phyloP scores from a whole-genome alignment of 345 rosid species.

The Pugionium cornutum region DNA sequence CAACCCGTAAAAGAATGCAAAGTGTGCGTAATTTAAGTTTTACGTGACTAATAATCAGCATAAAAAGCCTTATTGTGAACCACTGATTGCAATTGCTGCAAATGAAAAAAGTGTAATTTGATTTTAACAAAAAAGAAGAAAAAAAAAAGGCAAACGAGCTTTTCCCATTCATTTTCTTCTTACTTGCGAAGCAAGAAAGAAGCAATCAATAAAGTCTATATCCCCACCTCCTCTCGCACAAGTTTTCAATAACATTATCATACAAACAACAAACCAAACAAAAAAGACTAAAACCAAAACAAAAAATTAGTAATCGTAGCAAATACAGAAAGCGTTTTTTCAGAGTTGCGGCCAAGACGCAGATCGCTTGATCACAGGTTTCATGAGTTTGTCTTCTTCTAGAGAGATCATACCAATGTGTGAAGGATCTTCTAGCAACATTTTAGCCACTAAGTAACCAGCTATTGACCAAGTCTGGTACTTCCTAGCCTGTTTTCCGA shows the following conservation, averaged over 20 bases:
- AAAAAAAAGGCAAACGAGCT: too few species aligned
- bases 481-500: slow-evolving; percentile 79
- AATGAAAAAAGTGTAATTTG: too few species aligned
- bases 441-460: slow-evolving; percentile 73
- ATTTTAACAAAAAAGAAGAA: too few species aligned
- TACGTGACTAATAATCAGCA: too few species aligned
- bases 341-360: slow-evolving; percentile 54
- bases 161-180: slow-evolving; percentile 15
- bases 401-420: slow-evolving; percentile 72
- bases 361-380: slow-evolving; percentile 66
- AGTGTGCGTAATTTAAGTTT: too few species aligned
- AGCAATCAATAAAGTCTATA: slow-evolving; percentile 34
- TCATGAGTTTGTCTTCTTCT: slow-evolving; percentile 73
- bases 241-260: slow-evolving; percentile 27
- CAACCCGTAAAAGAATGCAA: too few species aligned
- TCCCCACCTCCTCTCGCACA: slow-evolving; percentile 15
- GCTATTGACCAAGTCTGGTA: slow-evolving; percentile 78
- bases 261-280: slow-evolving; percentile 17
- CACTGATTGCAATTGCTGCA: too few species aligned
- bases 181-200: slow-evolving; percentile 36
- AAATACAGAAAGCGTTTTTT: slow-evolving; percentile 7
- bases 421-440: slow-evolving; percentile 79
- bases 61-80: too few species aligned
- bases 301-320: slow-evolving; percentile 17
- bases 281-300: background rate